Conservation (phyloP, 2,329 filamentous ascomycete genomes). For the Shiraia sp. region DNA sequence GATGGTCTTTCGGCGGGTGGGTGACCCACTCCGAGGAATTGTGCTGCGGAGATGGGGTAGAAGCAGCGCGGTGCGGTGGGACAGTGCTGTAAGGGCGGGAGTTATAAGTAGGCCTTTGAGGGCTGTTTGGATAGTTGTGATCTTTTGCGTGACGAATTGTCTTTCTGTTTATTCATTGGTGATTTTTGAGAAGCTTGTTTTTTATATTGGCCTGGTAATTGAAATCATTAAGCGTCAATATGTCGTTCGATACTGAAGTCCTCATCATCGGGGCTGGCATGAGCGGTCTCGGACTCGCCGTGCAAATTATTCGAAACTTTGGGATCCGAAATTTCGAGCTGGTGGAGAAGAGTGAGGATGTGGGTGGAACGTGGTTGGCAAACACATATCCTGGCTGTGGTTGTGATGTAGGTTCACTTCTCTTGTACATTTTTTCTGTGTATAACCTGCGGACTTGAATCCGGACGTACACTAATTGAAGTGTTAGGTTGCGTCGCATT, state of each 20-base stretch:
- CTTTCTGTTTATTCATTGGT: too few species aligned
- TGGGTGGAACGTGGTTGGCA: slow-evolving; percentile 39
- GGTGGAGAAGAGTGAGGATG: slow-evolving; percentile 49
- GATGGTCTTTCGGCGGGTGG: not conserved
- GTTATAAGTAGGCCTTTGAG: slow-evolving; percentile 5
- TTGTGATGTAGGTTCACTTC: slow-evolving; percentile 32
- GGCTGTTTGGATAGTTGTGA: too few species aligned
- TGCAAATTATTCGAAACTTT: slow-evolving; percentile 50
- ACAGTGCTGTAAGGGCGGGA: too few species aligned
- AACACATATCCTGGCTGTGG: slow-evolving; percentile 42
- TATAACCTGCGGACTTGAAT: too few species aligned
- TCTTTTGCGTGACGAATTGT: too few species aligned
- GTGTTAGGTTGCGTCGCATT: slow-evolving; percentile 53
- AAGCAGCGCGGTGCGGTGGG: not conserved
- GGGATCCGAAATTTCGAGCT: slow-evolving; percentile 47
- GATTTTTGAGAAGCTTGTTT: too few species aligned
- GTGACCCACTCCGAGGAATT: not conserved
- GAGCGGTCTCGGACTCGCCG: slow-evolving; percentile 52
- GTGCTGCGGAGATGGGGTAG: not conserved
- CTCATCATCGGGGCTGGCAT: slow-evolving; percentile 57
- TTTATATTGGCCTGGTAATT: too few species aligned
- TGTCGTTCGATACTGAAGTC: slow-evolving; percentile 50
- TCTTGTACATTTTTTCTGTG: too few species aligned
- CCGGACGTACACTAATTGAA: too few species aligned
- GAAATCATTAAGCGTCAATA: slow-evolving; percentile 5